Evolutionary conservation across 1,284 basidiomycete species (phyloP).

Genomic region (Apiotrichum akiyoshidainum): DNA sequence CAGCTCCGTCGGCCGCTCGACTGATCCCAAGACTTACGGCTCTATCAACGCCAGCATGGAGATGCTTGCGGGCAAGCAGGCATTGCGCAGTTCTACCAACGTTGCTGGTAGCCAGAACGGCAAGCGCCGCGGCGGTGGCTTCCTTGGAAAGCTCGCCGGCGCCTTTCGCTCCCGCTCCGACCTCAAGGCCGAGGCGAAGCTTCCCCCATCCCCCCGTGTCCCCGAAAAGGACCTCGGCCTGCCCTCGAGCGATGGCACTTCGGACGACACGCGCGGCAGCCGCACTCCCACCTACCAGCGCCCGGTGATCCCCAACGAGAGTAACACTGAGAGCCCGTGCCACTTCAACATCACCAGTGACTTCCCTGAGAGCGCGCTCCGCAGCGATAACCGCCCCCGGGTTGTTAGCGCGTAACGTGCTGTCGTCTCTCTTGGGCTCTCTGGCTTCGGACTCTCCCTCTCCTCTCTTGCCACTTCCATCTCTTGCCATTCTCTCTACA

Average conservation of each 20-base stretch:
- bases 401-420: not conserved
- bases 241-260: no score
- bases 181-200: conserved; percentile 4
- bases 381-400: not conserved
- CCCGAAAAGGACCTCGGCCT: not conserved
- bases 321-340: conserved; percentile 24
- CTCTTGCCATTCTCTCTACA: no score
- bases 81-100: not conserved
- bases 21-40: no score
- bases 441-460: no score
- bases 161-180: conserved; percentile 18
- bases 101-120: not conserved
- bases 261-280: not conserved
- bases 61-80: not conserved
- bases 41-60: not conserved
- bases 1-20: not conserved
- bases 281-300: conserved; percentile 13
- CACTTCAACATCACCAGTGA: conserved; percentile 21
- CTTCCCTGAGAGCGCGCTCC: not conserved
- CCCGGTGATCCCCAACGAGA: conserved; percentile 19
- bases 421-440: no score
- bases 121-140: conserved; percentile 4
- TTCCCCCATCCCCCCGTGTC: not conserved
- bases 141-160: conserved; percentile 12
- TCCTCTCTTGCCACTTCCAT: no score